phyloP scores from a whole-genome alignment of 148 eudicot species.

The Polygonum maritimum region DNA sequence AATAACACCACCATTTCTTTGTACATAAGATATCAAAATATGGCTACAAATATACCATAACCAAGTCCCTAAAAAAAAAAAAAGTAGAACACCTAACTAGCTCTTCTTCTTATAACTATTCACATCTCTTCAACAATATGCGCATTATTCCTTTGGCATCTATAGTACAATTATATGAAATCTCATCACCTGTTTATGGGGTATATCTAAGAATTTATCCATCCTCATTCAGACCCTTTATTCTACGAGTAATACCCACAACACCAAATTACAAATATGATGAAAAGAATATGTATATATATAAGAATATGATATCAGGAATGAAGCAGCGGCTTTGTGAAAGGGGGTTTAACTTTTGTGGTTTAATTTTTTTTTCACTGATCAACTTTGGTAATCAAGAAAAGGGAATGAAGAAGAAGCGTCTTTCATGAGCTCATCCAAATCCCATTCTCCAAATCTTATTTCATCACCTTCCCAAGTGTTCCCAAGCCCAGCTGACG shows the following conservation, averaged over 20 bases:
- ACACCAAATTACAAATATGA: not conserved
- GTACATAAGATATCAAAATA: not conserved
- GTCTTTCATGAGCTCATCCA: slow-evolving; percentile 74
- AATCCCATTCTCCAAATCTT: slow-evolving; percentile 75
- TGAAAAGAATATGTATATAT: not conserved
- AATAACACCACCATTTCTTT: not conserved
- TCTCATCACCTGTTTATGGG: not conserved
- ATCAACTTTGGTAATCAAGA: slow-evolving; percentile 48
- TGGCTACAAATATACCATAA: slow-evolving; percentile 9
- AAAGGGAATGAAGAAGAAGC: slow-evolving; percentile 48
- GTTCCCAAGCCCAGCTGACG: slow-evolving; percentile 14
- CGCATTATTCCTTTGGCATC: slow-evolving; percentile 2
- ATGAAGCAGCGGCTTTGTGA: too few relatives aligned
- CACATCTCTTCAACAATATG: not conserved
- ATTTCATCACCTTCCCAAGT: slow-evolving; percentile 52
- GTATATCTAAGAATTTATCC: not conserved
- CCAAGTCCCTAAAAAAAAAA: not conserved
- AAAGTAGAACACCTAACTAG: not conserved
- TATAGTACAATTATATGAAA: not conserved
- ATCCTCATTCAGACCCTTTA: not conserved
- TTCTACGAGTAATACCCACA: not conserved
- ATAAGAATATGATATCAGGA: not conserved
- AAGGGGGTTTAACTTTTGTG: too few relatives aligned
- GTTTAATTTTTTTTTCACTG: not conserved
- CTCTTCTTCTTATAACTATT: slow-evolving; percentile 1